Evolutionary conservation across 2,329 filamentous ascomycete species (phyloP).

Genomic region (Chalara sp.): DNA sequence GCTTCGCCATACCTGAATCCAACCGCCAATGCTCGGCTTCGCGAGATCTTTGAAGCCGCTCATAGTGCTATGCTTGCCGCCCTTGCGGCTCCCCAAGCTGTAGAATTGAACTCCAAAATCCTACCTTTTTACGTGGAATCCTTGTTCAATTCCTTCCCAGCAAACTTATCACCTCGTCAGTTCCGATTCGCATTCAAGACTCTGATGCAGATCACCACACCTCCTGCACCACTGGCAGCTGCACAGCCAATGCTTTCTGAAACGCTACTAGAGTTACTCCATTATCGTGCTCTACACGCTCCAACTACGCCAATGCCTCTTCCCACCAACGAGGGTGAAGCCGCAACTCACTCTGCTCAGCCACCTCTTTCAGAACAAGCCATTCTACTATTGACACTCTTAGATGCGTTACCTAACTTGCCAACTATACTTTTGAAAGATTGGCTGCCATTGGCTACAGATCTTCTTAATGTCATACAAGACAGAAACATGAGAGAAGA

Average conservation of each 20-base stretch:
- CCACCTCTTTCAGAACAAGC: slow-evolving; percentile 51
- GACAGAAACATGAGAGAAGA: slow-evolving; percentile 47
- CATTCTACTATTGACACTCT: slow-evolving; percentile 54
- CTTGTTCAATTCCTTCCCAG: slow-evolving; percentile 60
- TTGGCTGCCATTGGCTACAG: slow-evolving; percentile 58
- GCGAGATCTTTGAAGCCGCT: slow-evolving; percentile 65
- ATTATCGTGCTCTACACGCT: slow-evolving; percentile 50
- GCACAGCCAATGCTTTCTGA: slow-evolving; percentile 58
- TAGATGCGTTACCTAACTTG: slow-evolving; percentile 58
- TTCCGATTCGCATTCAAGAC: slow-evolving; percentile 67
- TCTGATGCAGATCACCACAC: slow-evolving; percentile 56
- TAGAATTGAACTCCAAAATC: slow-evolving; percentile 51
- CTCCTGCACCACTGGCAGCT: slow-evolving; percentile 54
- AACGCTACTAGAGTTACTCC: slow-evolving; percentile 57
- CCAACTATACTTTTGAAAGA: slow-evolving; percentile 52
- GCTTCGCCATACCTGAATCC: slow-evolving; percentile 57
- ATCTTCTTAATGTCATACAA: slow-evolving; percentile 49
- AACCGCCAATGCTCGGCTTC: slow-evolving; percentile 34
- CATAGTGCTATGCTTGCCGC: slow-evolving; percentile 64
- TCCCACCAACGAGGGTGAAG: slow-evolving; percentile 21
- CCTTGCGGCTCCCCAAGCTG: slow-evolving; percentile 59
- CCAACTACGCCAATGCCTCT: slow-evolving; percentile 36
- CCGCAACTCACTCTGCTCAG: slow-evolving; percentile 20
- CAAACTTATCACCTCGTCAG: slow-evolving; percentile 58
- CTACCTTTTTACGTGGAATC: slow-evolving; percentile 64